Percentiles rank a stretch among this genome's conserved stretches.
These are phyloP conservation scores for Cercophora sp. DNA, from an alignment of 495 filamentous ascomycete genomes.

Conservation along the genomic window DNA sequence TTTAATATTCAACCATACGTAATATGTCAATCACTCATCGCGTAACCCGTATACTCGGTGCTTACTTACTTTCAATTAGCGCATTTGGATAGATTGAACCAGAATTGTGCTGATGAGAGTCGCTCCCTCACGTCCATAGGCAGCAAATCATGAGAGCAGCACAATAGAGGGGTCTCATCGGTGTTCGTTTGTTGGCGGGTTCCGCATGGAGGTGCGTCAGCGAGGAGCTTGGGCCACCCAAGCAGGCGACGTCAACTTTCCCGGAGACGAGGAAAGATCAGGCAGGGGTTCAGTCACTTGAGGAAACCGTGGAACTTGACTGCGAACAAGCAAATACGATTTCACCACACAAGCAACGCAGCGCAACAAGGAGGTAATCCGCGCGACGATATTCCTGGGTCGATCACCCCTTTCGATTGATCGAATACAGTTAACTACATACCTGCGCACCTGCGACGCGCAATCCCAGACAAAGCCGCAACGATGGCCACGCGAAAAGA, in stretches of 20 bases:
- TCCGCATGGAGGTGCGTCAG: neutral
- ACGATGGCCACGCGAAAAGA: constrained; percentile 38
- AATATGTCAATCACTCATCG: no score
- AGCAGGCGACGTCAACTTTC: constrained; percentile 14
- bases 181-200: neutral
- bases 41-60: no score
- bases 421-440: neutral
- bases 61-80: no score
- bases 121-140: no score
- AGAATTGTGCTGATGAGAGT: no score
- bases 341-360: neutral
- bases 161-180: no score
- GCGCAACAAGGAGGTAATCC: no score
- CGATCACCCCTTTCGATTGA: neutral
- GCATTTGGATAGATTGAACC: no score
- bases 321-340: neutral
- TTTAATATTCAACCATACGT: no score
- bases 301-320: constrained; percentile 22
- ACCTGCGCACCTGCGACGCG: neutral
- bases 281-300: neutral
- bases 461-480: constrained; percentile 1
- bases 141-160: no score
- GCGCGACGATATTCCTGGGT: no score
- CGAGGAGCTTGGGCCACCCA: constrained; percentile 30
- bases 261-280: no score